Evolutionary conservation across 192 early-diverging fungal species (phyloP).

Genomic region (Obelidium mucronatum): DNA sequence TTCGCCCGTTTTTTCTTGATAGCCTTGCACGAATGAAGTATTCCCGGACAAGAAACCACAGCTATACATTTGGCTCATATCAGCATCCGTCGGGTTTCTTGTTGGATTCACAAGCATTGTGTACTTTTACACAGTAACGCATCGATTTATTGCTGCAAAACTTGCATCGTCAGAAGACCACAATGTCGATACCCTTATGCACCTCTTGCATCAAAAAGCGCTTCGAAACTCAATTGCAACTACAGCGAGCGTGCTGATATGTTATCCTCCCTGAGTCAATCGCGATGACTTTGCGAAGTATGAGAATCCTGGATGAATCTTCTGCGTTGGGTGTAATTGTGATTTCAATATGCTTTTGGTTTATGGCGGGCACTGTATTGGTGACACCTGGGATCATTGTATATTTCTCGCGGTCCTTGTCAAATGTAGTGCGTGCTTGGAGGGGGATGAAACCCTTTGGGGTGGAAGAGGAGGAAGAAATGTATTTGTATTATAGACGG

Average conservation of each 20-base stretch:
- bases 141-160: neutral
- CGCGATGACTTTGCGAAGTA: neutral
- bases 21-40: neutral
- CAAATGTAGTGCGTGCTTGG: no score
- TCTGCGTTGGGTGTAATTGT: neutral
- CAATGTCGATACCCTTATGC: neutral
- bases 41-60: neutral
- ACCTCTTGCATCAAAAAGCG: neutral
- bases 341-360: neutral
- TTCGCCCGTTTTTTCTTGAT: neutral
- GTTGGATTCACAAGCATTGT: neutral
- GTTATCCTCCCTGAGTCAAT: neutral
- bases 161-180: neutral
- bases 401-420: no score
- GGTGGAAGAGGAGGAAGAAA: no score
- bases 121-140: neutral
- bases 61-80: neutral
- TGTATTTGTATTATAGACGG: no score
- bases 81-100: neutral
- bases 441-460: no score
- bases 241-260: neutral
- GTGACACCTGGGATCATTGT: neutral
- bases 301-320: neutral
- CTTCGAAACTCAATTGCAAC: neutral
- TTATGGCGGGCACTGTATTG: neutral